phyloP scores from a whole-genome alignment of 345 rosid species.

The Balakata baccata region DNA sequence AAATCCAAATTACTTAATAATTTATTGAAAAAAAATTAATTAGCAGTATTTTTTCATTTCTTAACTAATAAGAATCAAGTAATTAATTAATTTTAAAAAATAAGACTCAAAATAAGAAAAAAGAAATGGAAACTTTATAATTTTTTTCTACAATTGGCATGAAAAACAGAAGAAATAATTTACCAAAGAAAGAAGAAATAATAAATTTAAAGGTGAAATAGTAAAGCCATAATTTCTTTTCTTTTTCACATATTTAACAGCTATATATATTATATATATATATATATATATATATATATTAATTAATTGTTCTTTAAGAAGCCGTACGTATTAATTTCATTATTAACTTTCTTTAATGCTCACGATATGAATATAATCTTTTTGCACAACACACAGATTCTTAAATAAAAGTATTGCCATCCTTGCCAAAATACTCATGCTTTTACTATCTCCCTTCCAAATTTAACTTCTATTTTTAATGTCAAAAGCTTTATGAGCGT shows the following conservation, averaged over 20 bases:
- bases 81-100: not conserved
- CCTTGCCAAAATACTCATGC: not conserved
- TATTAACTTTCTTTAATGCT: slow-evolving; percentile 6
- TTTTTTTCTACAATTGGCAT: not conserved
- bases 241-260: not conserved
- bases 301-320: not conserved
- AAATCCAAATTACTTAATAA: too few species aligned
- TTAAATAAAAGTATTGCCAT: not conserved
- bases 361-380: slow-evolving; percentile 2
- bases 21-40: too few species aligned
- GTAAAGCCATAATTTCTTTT: too few species aligned
- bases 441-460: slow-evolving; percentile 9
- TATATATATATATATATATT: too few species aligned
- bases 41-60: too few species aligned
- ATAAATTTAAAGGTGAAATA: not conserved
- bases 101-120: too few species aligned
- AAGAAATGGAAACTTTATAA: slow-evolving; percentile 6
- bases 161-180: not conserved
- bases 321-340: not conserved
- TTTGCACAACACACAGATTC: slow-evolving; percentile 1
- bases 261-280: too few species aligned
- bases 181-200: not conserved
- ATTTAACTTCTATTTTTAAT: not conserved
- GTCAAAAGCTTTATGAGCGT: slow-evolving; percentile 14
- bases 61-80: not conserved